A percentile compares a stretch with the other conserved stretches of the same genome.
Conservation (phyloP, 768 basidiomycete species). For the Tulasnella sp. region DNA sequence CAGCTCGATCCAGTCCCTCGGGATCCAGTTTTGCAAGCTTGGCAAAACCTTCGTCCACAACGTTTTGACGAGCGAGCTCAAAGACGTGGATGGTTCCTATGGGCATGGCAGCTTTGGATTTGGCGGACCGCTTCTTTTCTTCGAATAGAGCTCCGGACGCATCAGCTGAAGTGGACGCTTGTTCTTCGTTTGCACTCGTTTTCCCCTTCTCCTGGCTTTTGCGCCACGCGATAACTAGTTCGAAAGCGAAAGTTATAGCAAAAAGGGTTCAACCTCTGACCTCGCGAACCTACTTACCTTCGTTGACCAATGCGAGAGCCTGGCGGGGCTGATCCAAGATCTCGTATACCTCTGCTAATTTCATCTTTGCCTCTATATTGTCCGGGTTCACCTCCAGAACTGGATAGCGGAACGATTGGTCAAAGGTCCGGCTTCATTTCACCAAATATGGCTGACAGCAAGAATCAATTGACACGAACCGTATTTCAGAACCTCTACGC, state of each 20-base stretch:
- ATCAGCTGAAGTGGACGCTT: neutral
- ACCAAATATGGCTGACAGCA: neutral
- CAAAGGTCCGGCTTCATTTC: neutral
- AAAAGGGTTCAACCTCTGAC: neutral
- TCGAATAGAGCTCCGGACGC: constrained; percentile 31
- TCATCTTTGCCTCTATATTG: constrained; percentile 83
- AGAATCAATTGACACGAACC: constrained; percentile 48
- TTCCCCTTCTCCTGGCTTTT: constrained; percentile 10
- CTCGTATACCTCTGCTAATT: constrained; percentile 89
- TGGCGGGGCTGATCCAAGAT: constrained; percentile 75
- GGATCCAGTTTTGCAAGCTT: constrained; percentile 57
- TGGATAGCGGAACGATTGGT: constrained; percentile 42
- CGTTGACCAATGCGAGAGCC: constrained; percentile 80
- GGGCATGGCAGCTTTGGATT: constrained; percentile 44
- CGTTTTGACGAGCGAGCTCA: constrained; percentile 68
- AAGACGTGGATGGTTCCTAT: constrained; percentile 63
- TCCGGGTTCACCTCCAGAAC: constrained; percentile 75
- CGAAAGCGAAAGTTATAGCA: neutral
- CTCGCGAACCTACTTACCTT: constrained; percentile 56
- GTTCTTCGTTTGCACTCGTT: neutral
- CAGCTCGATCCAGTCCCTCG: constrained; percentile 43
- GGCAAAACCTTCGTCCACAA: constrained; percentile 61
- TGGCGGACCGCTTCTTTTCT: constrained; percentile 27
- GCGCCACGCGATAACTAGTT: constrained; percentile 29
- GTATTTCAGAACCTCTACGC: constrained; percentile 81